Percentiles rank a stretch among this genome's conserved stretches.
Conservation (phyloP, 371 early-diverging fungal genomes). For the Massospora cicadina region DNA sequence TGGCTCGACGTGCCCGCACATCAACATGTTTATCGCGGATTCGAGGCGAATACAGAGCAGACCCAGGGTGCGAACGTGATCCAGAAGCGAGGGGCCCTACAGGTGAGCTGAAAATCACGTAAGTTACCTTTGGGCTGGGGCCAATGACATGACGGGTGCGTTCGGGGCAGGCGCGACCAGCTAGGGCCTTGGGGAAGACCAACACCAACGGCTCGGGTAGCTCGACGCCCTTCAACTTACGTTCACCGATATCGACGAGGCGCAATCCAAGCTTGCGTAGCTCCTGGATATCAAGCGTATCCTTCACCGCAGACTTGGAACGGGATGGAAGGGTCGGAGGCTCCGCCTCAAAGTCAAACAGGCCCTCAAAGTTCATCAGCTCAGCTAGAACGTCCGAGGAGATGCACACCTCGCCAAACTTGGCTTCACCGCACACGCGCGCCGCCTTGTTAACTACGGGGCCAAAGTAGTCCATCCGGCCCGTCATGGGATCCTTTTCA, state of each 20-base stretch:
- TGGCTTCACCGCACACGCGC: conserved; percentile 70
- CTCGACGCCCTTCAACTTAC: conserved; percentile 73
- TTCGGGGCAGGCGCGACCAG: neutral
- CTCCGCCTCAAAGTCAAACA: conserved; percentile 14
- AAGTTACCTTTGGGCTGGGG: neutral
- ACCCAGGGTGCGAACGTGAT: conserved; percentile 2
- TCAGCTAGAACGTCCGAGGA: conserved; percentile 36
- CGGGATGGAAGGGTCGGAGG: neutral
- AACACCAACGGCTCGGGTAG: conserved; percentile 64
- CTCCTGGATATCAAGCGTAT: neutral
- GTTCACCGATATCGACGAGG: conserved; percentile 58
- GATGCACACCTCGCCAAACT: conserved; percentile 77
- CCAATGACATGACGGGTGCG: neutral
- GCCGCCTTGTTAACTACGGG: conserved; percentile 84
- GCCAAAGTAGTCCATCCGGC: conserved; percentile 93
- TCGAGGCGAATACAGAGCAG: conserved; percentile 4
- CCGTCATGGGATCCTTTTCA: conserved; percentile 76
- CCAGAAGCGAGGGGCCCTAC: conserved; percentile 6
- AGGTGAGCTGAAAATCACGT: neutral
- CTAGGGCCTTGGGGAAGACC: conserved; percentile 14
- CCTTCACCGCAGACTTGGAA: neutral
- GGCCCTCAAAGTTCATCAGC: conserved; percentile 24
- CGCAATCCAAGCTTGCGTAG: conserved; percentile 51
- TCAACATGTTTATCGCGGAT: neutral
- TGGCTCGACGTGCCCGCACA: neutral